These are phyloP conservation scores for Phylloporus arenicola DNA, from an alignment of 768 basidiomycete genomes.

Conservation along the genomic window DNA sequence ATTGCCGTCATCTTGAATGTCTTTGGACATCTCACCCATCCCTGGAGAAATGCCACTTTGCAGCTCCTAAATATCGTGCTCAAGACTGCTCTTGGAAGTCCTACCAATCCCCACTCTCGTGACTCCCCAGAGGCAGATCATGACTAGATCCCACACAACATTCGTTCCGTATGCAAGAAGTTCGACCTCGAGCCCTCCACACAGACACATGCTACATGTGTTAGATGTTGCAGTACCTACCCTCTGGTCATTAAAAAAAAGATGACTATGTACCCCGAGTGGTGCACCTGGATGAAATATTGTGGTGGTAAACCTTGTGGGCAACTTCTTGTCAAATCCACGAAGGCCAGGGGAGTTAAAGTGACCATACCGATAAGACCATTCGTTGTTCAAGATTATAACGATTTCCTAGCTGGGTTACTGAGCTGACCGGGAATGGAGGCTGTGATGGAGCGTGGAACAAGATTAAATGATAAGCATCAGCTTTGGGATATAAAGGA, in stretches of 20 bases:
- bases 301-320: slow-evolving; percentile 14
- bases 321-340: slow-evolving; percentile 1
- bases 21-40: slow-evolving; percentile 1
- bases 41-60: slow-evolving; percentile 4
- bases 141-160: slow-evolving; percentile 1
- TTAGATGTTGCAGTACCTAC: slow-evolving; percentile 25
- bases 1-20: slow-evolving; percentile 1
- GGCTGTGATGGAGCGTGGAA: slow-evolving; percentile 21
- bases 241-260: not conserved
- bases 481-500: not conserved
- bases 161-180: slow-evolving; percentile 14
- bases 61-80: slow-evolving; percentile 3
- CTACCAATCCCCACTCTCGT: not conserved
- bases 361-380: slow-evolving; percentile 3
- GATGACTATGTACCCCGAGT: slow-evolving; percentile 10
- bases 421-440: slow-evolving; percentile 24
- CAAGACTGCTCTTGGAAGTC: not conserved
- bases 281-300: too few species aligned
- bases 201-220: slow-evolving; percentile 20
- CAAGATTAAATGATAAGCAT: not conserved
- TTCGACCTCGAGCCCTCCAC: slow-evolving; percentile 17
- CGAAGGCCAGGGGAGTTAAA: not conserved
- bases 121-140: too few species aligned
- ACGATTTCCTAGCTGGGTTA: slow-evolving; percentile 25
- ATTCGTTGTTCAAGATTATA: slow-evolving; percentile 27